Percentiles rank a stretch among this genome's conserved stretches.
These are phyloP conservation scores for Trametes maxima DNA, from an alignment of 768 basidiomycete genomes.

Conservation along the genomic window DNA sequence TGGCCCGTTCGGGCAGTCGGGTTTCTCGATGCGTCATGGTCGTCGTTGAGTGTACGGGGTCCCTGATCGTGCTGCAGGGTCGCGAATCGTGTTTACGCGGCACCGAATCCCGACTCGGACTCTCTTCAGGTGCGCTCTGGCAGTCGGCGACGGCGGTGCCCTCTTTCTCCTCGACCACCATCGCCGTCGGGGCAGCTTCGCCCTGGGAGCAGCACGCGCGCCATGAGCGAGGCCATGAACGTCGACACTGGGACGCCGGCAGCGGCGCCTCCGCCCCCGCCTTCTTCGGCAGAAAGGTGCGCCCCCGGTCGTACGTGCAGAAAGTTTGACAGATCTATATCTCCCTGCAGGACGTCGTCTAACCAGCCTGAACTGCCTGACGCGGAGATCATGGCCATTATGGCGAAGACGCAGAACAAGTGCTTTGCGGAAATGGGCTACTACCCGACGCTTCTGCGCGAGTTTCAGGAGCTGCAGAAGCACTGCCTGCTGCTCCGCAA, in stretches of 20 bases:
- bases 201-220: not conserved
- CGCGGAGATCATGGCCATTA: constrained; percentile 13
- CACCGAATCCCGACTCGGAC: not conserved
- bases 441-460: constrained; percentile 44
- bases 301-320: not conserved
- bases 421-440: constrained; percentile 39
- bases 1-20: not conserved
- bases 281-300: constrained; percentile 1
- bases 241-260: not conserved
- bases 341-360: not conserved
- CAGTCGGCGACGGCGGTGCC: not conserved
- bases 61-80: not conserved
- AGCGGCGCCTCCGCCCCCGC: not conserved
- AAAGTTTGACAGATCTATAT: not conserved
- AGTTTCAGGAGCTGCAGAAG: constrained; percentile 38
- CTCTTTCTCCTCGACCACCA: not conserved
- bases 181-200: not conserved
- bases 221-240: not conserved
- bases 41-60: constrained; percentile 1
- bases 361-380: not conserved
- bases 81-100: not conserved
- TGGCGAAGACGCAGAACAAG: constrained; percentile 24
- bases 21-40: not conserved
- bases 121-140: not conserved
- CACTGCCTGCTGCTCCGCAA: constrained; percentile 23